Percentiles rank a stretch among this genome's conserved stretches.
Conservation (phyloP, 2,329 filamentous ascomycete species). For the Neopestalotiopsis clavispora region DNA sequence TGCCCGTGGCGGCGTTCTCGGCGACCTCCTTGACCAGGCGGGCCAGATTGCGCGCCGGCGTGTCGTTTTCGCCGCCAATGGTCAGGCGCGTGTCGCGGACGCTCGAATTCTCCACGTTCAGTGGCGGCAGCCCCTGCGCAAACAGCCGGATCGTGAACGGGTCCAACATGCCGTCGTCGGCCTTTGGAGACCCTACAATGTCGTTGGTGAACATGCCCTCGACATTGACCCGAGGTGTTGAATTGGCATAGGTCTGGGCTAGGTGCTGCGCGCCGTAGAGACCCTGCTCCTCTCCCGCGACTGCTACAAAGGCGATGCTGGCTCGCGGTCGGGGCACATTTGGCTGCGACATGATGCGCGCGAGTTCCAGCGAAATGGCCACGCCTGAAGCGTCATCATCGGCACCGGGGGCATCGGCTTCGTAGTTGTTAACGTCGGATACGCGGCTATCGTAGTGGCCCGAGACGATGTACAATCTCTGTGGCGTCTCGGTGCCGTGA, state of each 20-base stretch:
- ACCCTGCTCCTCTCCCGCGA: constrained; percentile 62
- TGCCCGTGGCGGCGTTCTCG: constrained; percentile 53
- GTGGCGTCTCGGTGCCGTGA: constrained; percentile 51
- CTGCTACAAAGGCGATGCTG: constrained; percentile 61
- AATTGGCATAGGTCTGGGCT: constrained; percentile 56
- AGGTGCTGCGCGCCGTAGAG: constrained; percentile 57
- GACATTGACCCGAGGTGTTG: constrained; percentile 51
- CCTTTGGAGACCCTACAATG: constrained; percentile 57
- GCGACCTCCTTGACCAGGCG: constrained; percentile 60
- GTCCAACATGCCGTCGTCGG: constrained; percentile 49
- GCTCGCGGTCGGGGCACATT: constrained; percentile 45
- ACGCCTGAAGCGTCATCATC: constrained; percentile 63
- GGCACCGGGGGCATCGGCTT: constrained; percentile 58
- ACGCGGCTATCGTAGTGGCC: constrained; percentile 61
- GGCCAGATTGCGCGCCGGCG: constrained; percentile 57
- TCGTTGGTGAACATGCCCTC: constrained; percentile 64
- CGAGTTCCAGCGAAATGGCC: constrained; percentile 59
- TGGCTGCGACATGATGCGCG: constrained; percentile 53
- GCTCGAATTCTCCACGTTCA: constrained; percentile 42
- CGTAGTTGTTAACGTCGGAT: constrained; percentile 55
- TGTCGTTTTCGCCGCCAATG: constrained; percentile 60
- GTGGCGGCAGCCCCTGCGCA: constrained; percentile 50
- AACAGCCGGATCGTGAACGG: constrained; percentile 60
- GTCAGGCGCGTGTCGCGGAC: constrained; percentile 43
- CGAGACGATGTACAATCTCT: constrained; percentile 56